Base-by-base conservation (phyloP, 208 protist species). In the Wallacemonas rigidus region DNA sequence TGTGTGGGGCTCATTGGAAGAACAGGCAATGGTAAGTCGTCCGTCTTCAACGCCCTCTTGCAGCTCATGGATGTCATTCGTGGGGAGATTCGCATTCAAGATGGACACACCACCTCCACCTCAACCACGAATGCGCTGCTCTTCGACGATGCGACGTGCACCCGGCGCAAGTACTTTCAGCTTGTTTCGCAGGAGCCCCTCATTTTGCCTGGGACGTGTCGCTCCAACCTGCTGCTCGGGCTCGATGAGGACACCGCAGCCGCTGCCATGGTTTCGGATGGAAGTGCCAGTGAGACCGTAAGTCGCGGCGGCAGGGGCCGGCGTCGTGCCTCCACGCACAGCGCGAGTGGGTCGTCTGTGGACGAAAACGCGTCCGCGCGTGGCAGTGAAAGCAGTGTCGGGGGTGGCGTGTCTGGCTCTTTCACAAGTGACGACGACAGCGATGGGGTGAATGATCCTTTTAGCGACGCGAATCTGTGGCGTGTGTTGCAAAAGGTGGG, bases 181-280 rank as follows among this genome's bases (percentile, higher is more conserved):
- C 98, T 99, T 51, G 99, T 99, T 70, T 98, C 98, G 17, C 99
- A 99, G 89, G 97, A 99, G 71, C 98, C 98, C 38, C 74, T 99
- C 35, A 80, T 99, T 38, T 95, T 99, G 63, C 74, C 86, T 6
- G 98, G 98, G 71, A 98, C 98, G 39, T 74, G 98, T 2, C 82
- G 98, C 69, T 88, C 71, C 38, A 99, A 99, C 84, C 75, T 99
- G 63, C 63, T 89, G 15, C 76, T 91, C 53, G 87, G 86, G 39
- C 69, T 79, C 57, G 80, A 77, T 26, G 70, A 75, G 47, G 57
- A 56, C 17, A 1, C 40, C 14, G 40, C 55, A 8, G 57, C 40
- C 1, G 55, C 45, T 15, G 45, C 35, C 7, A 11, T 62, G 45
- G 39, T 38, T 8, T 26, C 38, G 6, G 69, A 70, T 38, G 64